These are phyloP conservation scores for Hirschfeldia incana DNA, from an alignment of 345 rosid genomes.

Conservation along the genomic window DNA sequence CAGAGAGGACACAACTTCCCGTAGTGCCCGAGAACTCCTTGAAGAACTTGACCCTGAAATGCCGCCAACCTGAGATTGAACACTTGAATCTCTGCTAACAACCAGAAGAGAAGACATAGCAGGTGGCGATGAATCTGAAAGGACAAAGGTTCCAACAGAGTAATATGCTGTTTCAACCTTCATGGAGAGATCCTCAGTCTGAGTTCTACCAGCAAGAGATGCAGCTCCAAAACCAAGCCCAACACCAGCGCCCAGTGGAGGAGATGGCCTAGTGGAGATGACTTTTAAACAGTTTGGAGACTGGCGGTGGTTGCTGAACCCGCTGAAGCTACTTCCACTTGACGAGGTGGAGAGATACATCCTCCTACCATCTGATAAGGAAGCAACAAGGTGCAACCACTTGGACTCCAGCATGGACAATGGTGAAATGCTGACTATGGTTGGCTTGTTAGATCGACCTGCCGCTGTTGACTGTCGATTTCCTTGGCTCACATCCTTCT, in stretches of 20 bases:
- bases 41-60: constrained; percentile 62
- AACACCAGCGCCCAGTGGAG: constrained; percentile 83
- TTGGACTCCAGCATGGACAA: constrained; percentile 86
- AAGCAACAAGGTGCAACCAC: constrained; percentile 88
- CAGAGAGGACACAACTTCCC: constrained; percentile 79
- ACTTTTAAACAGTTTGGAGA: constrained; percentile 89
- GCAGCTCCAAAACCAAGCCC: constrained; percentile 86
- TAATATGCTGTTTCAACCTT: constrained; percentile 87
- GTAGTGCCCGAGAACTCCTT: constrained; percentile 75
- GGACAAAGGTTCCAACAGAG: constrained; percentile 86
- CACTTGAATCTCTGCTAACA: constrained; percentile 76
- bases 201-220: constrained; percentile 73
- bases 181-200: constrained; percentile 75
- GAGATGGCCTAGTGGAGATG: constrained; percentile 88
- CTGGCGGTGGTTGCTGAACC: constrained; percentile 54
- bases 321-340: constrained; percentile 70
- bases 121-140: constrained; percentile 92
- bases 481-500: constrained; percentile 72
- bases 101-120: constrained; percentile 86
- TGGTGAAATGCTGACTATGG: constrained; percentile 84
- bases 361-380: constrained; percentile 95
- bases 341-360: constrained; percentile 89
- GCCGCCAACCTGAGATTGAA: constrained; percentile 65
- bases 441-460: constrained; percentile 74
- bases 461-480: constrained; percentile 62